Percentiles rank a stretch among this genome's conserved stretches.
phyloP scores from a whole-genome alignment of 805 yeast genomes.

The Pichia scutulata region DNA sequence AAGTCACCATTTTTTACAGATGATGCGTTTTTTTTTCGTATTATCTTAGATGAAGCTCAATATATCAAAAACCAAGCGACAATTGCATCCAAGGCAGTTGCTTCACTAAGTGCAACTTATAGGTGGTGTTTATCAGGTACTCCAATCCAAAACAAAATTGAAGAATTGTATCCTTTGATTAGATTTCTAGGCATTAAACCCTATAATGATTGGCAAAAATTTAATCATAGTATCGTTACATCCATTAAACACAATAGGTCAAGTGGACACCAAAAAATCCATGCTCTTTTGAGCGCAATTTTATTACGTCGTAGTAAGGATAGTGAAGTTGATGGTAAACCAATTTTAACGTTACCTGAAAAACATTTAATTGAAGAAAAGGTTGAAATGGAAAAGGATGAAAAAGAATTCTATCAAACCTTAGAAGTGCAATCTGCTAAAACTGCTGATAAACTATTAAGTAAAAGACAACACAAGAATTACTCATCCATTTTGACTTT shows the following conservation, averaged over 20 bases:
- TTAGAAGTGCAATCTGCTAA: constrained; percentile 49
- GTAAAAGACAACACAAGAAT: constrained; percentile 17
- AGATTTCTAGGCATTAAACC: constrained; percentile 53
- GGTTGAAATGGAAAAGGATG: constrained; percentile 47
- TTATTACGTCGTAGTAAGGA: constrained; percentile 68
- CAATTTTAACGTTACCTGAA: constrained; percentile 62
- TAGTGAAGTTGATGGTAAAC: constrained; percentile 69
- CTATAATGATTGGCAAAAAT: constrained; percentile 50
- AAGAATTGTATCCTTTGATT: constrained; percentile 44
- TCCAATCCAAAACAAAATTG: constrained; percentile 50
- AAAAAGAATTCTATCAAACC: constrained; percentile 46
- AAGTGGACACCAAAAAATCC: constrained; percentile 41
- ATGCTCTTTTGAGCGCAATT: constrained; percentile 65
- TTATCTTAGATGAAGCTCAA: constrained; percentile 52
- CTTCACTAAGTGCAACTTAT: constrained; percentile 31
- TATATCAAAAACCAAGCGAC: constrained; percentile 44
- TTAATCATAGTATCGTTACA: constrained; percentile 46
- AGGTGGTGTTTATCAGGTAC: constrained; percentile 52
- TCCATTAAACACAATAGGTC: constrained; percentile 40
- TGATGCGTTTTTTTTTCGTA: constrained; percentile 44
- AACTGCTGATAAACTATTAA: constrained; percentile 42
- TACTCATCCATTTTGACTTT: constrained; percentile 61
- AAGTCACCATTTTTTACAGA: constrained; percentile 55
- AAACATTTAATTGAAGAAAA: constrained; percentile 43
- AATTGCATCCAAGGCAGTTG: constrained; percentile 39